Evolutionary conservation across 169 alveolate genomes (phyloP), one percentile per base, ranked within the genome.

Genomic region (Plasmodium gallinaceum): DNA sequence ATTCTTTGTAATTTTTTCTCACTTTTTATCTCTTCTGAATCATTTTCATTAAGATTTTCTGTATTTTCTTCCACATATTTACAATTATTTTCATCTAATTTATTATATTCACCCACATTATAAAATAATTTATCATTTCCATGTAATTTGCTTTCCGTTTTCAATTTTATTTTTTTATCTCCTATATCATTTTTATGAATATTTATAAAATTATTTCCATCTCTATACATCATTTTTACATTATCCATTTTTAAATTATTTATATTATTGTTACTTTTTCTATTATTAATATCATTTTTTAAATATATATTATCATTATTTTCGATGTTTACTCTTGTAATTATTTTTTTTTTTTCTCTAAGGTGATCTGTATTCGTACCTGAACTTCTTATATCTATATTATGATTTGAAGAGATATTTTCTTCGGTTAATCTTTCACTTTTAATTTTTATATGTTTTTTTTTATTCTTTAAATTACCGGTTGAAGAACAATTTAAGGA

Each of bases 401-500:
- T 54, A 54, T 3, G 5, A 18, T 54, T 54, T 54, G 64, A 10
- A 18, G 22, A 12, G 18, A 22, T 8, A 61, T 7, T 32, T 0
- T 18, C 70, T 14, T 61, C 70, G 7, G 7, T 32, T 22, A 61
- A 61, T 3, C 20, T 14, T 7, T 43, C 65, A 5, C 24, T 54
- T 32, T 45, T 9, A 9, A 37, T 45, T 24, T 58, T 73, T 7
- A 58, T 43, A 52, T 39, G n/a, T 45, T 57, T 37, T 43, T 52
- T 52, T 73, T 60, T 51, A 0, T 71, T 22, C 9, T 42, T 73
- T 6, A 32, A 39, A 22, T 73, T 73, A 9, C 54, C 42, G 9
- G 16, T 32, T 16, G 86, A 73, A 18, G 54, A 54, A 75, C 46
- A 5, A 22, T 52, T 75, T 5, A 61, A 16, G 4, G 88, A 75